Percentiles rank a stretch among this genome's conserved stretches.
Conservation (phyloP, 192 early-diverging fungal genomes). For the Chytriomyces hyalinus region DNA sequence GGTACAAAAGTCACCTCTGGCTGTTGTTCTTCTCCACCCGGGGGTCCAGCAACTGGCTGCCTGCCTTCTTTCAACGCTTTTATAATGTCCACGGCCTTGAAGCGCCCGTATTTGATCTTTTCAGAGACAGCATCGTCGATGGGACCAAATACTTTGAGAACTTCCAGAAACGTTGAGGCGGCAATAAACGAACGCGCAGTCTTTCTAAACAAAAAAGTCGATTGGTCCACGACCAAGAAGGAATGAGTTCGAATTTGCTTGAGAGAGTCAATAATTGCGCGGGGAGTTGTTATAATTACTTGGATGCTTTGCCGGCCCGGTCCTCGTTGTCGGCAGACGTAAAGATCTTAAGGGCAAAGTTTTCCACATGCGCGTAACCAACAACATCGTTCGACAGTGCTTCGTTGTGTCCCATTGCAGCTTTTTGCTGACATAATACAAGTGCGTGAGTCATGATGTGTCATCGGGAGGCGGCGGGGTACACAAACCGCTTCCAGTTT, state of each 20-base stretch:
- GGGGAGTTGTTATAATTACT: constrained; percentile 55
- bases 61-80: constrained; percentile 89
- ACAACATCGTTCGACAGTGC: constrained; percentile 77
- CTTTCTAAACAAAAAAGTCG: constrained; percentile 54
- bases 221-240: neutral
- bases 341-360: constrained; percentile 91
- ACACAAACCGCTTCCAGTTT: constrained; percentile 74
- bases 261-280: no score
- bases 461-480: constrained; percentile 4
- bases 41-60: constrained; percentile 56
- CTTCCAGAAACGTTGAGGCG: constrained; percentile 86
- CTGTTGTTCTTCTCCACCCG: constrained; percentile 36
- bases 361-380: constrained; percentile 82
- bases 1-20: no score
- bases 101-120: constrained; percentile 96
- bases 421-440: constrained; percentile 67
- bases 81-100: constrained; percentile 92
- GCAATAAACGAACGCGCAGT: constrained; percentile 88
- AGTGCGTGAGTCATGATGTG: no score
- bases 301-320: constrained; percentile 74
- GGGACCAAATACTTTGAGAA: constrained; percentile 80
- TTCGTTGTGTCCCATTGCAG: constrained; percentile 63
- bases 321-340: constrained; percentile 91
- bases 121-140: constrained; percentile 58
- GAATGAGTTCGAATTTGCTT: no score